These are phyloP conservation scores for Ceratocystis huliohia DNA, from an alignment of 2,329 filamentous ascomycete genomes.

Conservation along the genomic window DNA sequence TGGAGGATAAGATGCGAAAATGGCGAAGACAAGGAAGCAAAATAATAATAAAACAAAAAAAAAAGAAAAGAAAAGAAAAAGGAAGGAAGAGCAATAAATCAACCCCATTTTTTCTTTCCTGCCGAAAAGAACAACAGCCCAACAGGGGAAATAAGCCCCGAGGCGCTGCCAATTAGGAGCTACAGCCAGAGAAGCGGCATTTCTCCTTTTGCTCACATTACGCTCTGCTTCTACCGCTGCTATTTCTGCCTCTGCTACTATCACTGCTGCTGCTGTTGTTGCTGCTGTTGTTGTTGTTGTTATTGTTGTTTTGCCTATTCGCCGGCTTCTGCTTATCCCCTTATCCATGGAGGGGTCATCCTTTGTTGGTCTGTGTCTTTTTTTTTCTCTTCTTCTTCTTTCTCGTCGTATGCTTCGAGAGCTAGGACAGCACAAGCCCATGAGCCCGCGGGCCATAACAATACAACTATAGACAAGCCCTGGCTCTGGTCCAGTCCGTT, in stretches of 20 bases:
- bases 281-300: background rate
- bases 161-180: too few species aligned
- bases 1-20: background rate
- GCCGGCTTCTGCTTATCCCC: too few species aligned
- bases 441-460: background rate
- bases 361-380: background rate
- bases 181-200: too few species aligned
- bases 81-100: background rate
- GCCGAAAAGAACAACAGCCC: too few species aligned
- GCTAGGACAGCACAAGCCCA: background rate
- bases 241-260: too few species aligned
- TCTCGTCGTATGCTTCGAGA: background rate
- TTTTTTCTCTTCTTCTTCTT: too few species aligned
- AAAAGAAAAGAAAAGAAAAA: background rate
- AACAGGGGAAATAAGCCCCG: too few species aligned
- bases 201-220: too few species aligned
- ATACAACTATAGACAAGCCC: background rate
- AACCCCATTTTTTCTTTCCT: too few species aligned
- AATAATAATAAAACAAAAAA: background rate
- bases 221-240: too few species aligned
- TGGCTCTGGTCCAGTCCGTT: background rate
- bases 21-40: background rate
- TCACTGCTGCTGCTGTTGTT: too few species aligned
- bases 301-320: background rate
- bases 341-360: too few species aligned